Percentiles rank a stretch among this genome's conserved stretches.
Conservation (phyloP, 1,139 yeast genomes). For the Taphrina pruni region DNA sequence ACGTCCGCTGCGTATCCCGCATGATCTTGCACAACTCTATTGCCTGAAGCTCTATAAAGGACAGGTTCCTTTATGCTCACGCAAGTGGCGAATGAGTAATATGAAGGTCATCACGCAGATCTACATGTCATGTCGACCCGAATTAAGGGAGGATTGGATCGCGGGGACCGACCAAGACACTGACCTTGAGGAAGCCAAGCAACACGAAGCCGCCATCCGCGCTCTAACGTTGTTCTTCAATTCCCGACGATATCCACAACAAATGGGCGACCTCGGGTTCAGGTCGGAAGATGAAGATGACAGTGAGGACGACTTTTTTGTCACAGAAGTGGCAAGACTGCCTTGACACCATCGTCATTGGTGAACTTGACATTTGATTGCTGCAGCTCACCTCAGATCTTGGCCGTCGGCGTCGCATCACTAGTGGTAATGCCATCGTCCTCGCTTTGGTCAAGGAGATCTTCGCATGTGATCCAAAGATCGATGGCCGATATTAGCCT, state of each 20-base stretch:
- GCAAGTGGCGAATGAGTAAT: conserved; percentile 90
- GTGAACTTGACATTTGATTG: too few relatives aligned
- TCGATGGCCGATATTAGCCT: conserved; percentile 42
- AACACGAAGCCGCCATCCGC: conserved; percentile 84
- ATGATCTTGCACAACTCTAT: conserved; percentile 68
- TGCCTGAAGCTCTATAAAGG: conserved; percentile 76
- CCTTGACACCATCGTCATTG: not conserved
- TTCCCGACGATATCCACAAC: conserved; percentile 60
- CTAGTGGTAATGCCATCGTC: not conserved
- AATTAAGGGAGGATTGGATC: conserved; percentile 85
- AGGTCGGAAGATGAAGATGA: conserved; percentile 49
- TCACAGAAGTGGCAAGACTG: conserved; percentile 53
- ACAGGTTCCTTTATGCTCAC: conserved; percentile 86
- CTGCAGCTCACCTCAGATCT: not conserved
- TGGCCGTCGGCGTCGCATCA: not conserved
- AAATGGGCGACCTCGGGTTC: conserved; percentile 60
- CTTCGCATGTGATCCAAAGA: conserved; percentile 40
- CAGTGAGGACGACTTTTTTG: conserved; percentile 54
- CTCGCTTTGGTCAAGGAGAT: not conserved
- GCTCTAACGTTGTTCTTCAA: conserved; percentile 82
- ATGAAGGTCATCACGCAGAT: conserved; percentile 93
- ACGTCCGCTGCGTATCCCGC: conserved; percentile 58
- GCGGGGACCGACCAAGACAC: conserved; percentile 17
- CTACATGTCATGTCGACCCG: conserved; percentile 73
- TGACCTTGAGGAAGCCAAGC: conserved; percentile 53